Evolutionary conservation across 2,329 filamentous ascomycete genomes (phyloP), one percentile per base, ranked within the genome.

Genomic region (Fusarium udum): DNA sequence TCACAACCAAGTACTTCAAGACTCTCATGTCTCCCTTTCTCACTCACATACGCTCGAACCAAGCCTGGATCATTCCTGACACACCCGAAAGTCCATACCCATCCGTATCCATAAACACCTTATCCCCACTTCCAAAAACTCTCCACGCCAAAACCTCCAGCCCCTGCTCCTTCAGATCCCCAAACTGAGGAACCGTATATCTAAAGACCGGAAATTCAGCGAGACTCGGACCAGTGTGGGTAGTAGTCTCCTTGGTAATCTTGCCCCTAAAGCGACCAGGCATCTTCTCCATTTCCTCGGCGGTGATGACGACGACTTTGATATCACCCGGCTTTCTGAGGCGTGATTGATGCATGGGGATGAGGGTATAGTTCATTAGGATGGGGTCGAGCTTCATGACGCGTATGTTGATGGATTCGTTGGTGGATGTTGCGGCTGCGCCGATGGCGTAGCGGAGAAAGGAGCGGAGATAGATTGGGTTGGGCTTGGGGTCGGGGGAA

Each of bases 101-200:
- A 49, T 58, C 55, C 11, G 55, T 28, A 36, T 58, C 55, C 55
- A 58, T 36, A 18, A 58, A 58, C 14, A 16, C 7, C 24, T n/a
- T 49, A 26, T 49, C 24, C 14, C 18, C 14, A 26, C 40, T 26
- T 11, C 55, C 55, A 36, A 28, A 36, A 14, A 58, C 31, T 3
- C 55, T 46, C 55, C 55, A 58, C 8, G 55, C 55, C 2, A 58
- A 1, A 6, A 58, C 31, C 24, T 58, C 40, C 2, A 26, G 9
- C 10, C 55, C 55, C 4, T 26, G 10, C 0, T 36, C 18, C 18
- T 22, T 16, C 4, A 32, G 4, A 0, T 7, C 14, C 2, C 14
- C 43, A n/a, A 58, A 58, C 5, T 28, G 31, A 22, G 55, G 55
- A 8, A n/a, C 14, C 3, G n/a, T 43, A 3, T 24, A 32, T 13